phyloP scores from a whole-genome alignment of 345 rosid species.

The Conringia planisiliqua region DNA sequence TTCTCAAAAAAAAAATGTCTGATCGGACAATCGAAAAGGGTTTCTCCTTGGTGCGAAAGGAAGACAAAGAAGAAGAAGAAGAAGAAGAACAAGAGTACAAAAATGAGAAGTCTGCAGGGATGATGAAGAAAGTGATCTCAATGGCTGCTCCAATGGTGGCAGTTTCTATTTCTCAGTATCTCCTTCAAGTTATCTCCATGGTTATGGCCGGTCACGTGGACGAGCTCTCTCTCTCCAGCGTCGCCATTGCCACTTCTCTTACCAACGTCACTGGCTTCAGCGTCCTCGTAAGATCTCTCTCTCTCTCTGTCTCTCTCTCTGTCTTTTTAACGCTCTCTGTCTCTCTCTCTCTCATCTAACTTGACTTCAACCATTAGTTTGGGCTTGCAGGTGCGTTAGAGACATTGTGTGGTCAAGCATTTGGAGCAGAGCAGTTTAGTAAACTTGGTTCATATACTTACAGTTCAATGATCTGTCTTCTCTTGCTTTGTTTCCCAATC shows the following conservation, averaged over 20 bases:
- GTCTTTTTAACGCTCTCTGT: neutral
- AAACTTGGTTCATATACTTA: slow-evolving; percentile 45
- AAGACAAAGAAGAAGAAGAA: slow-evolving; percentile 4
- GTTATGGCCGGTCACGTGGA: slow-evolving; percentile 36
- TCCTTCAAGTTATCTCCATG: slow-evolving; percentile 32
- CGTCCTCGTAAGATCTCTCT: slow-evolving; percentile 10
- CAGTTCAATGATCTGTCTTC: slow-evolving; percentile 32
- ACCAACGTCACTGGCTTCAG: slow-evolving; percentile 30
- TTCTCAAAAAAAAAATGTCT: neutral
- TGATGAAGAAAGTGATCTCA: slow-evolving; percentile 31
- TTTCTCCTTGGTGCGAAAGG: slow-evolving; percentile 16
- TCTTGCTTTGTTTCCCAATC: slow-evolving; percentile 35
- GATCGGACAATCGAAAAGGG: slow-evolving; percentile 12
- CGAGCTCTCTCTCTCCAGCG: slow-evolving; percentile 20
- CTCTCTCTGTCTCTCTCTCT: neutral
- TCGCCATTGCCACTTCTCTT: slow-evolving; percentile 31
- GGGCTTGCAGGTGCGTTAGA: slow-evolving; percentile 39
- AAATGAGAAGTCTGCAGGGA: neutral
- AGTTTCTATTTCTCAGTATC: slow-evolving; percentile 25
- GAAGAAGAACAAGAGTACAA: neutral
- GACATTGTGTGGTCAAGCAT: slow-evolving; percentile 46
- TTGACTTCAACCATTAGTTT: neutral
- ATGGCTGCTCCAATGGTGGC: slow-evolving; percentile 40
- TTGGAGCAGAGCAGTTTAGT: slow-evolving; percentile 47
- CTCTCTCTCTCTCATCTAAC: neutral